Conservation (phyloP, 371 early-diverging fungal species). For the Mortierella polycephala region DNA sequence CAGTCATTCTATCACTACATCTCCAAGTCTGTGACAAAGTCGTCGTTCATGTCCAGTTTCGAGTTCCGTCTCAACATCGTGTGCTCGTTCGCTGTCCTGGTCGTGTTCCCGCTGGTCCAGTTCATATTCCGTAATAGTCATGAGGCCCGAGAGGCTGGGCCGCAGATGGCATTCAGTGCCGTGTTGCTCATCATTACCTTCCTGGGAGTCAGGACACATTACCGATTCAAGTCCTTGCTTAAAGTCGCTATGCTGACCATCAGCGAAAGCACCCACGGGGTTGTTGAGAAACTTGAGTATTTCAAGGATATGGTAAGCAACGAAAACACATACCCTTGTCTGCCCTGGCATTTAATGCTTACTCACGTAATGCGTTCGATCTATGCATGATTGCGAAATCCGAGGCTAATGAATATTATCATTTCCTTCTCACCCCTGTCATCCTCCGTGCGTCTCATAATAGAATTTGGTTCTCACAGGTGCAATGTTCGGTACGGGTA, state of each 20-base stretch:
- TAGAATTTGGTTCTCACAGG: constrained; percentile 27
- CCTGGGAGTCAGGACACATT: constrained; percentile 26
- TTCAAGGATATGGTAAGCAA: constrained; percentile 36
- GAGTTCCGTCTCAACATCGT: constrained; percentile 33
- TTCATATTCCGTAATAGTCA: constrained; percentile 24
- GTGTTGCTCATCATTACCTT: constrained; percentile 9
- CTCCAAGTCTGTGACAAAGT: constrained; percentile 32
- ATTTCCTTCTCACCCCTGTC: background rate
- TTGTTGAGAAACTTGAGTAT: constrained; percentile 31
- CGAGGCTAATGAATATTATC: background rate
- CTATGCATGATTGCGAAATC: background rate
- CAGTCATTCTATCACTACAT: constrained; percentile 32
- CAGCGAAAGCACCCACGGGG: constrained; percentile 16
- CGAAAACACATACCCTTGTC: background rate
- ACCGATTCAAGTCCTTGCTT: constrained; percentile 24
- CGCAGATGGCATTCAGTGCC: constrained; percentile 25
- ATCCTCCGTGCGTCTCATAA: background rate
- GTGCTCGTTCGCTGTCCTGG: constrained; percentile 9
- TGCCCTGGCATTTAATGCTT: background rate
- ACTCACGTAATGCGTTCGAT: background rate
- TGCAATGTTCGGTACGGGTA: constrained; percentile 11
- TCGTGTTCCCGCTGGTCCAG: constrained; percentile 21
- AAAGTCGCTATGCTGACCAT: constrained; percentile 22
- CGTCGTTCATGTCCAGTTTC: constrained; percentile 34
- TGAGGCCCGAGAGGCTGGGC: constrained; percentile 15